phyloP scores from a whole-genome alignment of 768 basidiomycete species.

The Rhizopogon vesiculosus region DNA sequence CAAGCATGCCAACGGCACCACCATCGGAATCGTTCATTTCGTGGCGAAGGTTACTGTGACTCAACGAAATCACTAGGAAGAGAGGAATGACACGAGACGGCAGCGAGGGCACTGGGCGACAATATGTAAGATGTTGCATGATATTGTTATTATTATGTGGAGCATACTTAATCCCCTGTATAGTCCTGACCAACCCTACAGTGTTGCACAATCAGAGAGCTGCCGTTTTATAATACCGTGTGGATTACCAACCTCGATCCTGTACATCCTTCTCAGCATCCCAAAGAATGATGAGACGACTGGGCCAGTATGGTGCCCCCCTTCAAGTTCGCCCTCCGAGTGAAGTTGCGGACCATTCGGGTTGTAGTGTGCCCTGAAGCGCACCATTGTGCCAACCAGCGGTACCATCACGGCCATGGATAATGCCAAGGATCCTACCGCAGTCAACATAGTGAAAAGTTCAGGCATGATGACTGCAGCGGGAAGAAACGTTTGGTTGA shows the following conservation, averaged over 20 bases:
- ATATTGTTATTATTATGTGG: not conserved
- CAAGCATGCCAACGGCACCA: conserved; percentile 55
- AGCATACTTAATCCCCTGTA: conserved; percentile 73
- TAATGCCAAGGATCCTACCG: conserved; percentile 43
- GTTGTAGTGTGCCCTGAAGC: conserved; percentile 82
- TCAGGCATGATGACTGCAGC: conserved; percentile 24
- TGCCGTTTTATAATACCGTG: not conserved
- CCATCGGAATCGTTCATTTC: conserved; percentile 62
- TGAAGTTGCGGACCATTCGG: conserved; percentile 81
- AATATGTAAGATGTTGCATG: conserved; percentile 37
- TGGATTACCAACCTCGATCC: conserved; percentile 53
- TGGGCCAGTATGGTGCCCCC: conserved; percentile 56
- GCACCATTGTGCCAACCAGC: conserved; percentile 63
- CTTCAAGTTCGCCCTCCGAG: conserved; percentile 55
- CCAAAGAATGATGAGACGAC: conserved; percentile 68
- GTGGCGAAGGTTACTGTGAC: conserved; percentile 54
- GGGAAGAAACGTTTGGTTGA: not conserved
- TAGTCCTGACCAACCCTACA: conserved; percentile 62
- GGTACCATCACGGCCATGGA: conserved; percentile 56
- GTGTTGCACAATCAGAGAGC: conserved; percentile 2
- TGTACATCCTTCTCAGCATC: conserved; percentile 68
- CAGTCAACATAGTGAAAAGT: conserved; percentile 36
- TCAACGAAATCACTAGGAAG: conserved; percentile 50
- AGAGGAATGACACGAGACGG: conserved; percentile 37
- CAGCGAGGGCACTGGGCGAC: conserved; percentile 35